Evolutionary conservation across 2,329 filamentous ascomycete species (phyloP).

Genomic region (Colletotrichum agaves): DNA sequence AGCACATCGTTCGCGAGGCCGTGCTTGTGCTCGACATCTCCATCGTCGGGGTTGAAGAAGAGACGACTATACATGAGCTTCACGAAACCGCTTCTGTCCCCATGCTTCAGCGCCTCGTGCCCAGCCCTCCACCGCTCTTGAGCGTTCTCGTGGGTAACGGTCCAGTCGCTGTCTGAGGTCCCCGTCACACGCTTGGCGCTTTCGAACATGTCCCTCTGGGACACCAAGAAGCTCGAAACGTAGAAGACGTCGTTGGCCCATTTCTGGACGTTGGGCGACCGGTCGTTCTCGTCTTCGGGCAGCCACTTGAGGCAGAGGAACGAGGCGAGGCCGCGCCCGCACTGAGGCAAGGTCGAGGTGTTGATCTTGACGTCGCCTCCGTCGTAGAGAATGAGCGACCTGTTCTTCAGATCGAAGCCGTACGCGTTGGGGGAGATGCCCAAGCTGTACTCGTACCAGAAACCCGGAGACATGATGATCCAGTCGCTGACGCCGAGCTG

Average conservation of each 20-base stretch:
- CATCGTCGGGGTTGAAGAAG: constrained; percentile 58
- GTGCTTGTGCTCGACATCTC: constrained; percentile 54
- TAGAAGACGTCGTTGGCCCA: constrained; percentile 60
- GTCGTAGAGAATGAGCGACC: constrained; percentile 59
- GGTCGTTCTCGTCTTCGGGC: constrained; percentile 31
- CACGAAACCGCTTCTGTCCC: constrained; percentile 54
- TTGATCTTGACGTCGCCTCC: constrained; percentile 67
- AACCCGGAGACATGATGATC: constrained; percentile 55
- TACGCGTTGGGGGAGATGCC: constrained; percentile 46
- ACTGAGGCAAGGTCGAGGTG: constrained; percentile 69
- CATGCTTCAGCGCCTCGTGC: constrained; percentile 54
- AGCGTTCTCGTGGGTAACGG: constrained; percentile 58
- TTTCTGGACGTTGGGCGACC: constrained; percentile 38
- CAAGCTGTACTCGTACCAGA: constrained; percentile 66
- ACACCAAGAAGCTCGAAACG: constrained; percentile 66
- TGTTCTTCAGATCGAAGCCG: constrained; percentile 61
- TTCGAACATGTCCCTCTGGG: constrained; percentile 73
- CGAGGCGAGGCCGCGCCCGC: constrained; percentile 52
- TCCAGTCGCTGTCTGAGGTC: constrained; percentile 70
- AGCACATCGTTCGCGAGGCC: constrained; percentile 60
- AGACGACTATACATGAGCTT: constrained; percentile 65
- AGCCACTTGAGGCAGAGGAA: constrained; percentile 53
- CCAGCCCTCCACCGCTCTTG: constrained; percentile 61
- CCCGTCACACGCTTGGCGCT: constrained; percentile 68
- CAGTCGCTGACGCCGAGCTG: constrained; percentile 44